These are phyloP conservation scores for Pseudonitzschia pungens DNA, from an alignment of 108 stramenopile genomes.

Conservation along the genomic window DNA sequence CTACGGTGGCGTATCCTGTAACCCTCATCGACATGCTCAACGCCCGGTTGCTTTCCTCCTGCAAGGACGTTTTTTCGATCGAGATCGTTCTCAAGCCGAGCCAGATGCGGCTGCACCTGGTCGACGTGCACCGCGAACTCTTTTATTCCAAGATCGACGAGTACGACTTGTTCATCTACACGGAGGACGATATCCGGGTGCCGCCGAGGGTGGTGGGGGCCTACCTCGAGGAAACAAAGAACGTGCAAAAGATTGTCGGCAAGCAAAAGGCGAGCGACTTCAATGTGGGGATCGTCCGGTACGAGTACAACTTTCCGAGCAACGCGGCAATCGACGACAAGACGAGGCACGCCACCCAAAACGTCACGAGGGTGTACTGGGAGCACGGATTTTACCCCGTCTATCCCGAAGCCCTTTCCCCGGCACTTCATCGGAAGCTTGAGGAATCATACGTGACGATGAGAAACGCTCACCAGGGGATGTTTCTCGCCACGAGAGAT, in stretches of 20 bases:
- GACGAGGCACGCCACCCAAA: constrained; percentile 80
- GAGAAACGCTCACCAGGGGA: constrained; percentile 85
- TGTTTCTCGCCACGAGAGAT: constrained; percentile 73
- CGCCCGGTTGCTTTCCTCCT: constrained; percentile 55
- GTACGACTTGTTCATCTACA: constrained; percentile 84
- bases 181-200: constrained; percentile 86
- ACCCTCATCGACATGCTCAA: constrained; percentile 78
- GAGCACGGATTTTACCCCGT: constrained; percentile 60
- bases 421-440: constrained; percentile 41
- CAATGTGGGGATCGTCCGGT: constrained; percentile 86
- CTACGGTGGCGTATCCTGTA: constrained; percentile 68
- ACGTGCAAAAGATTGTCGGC: constrained; percentile 53
- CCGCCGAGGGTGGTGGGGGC: constrained; percentile 75
- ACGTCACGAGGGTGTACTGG: constrained; percentile 87
- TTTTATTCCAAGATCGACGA: constrained; percentile 77
- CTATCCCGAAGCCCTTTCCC: constrained; percentile 53
- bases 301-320: constrained; percentile 86
- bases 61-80: constrained; percentile 47
- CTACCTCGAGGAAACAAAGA: constrained; percentile 73
- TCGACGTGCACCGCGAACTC: constrained; percentile 76
- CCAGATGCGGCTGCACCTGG: constrained; percentile 67
- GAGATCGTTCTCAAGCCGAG: constrained; percentile 57
- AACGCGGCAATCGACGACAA: constrained; percentile 85
- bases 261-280: constrained; percentile 42
- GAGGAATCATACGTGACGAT: constrained; percentile 65